Evolutionary conservation across 495 filamentous ascomycete genomes (phyloP).

Genomic region (Penicillium canariense): DNA sequence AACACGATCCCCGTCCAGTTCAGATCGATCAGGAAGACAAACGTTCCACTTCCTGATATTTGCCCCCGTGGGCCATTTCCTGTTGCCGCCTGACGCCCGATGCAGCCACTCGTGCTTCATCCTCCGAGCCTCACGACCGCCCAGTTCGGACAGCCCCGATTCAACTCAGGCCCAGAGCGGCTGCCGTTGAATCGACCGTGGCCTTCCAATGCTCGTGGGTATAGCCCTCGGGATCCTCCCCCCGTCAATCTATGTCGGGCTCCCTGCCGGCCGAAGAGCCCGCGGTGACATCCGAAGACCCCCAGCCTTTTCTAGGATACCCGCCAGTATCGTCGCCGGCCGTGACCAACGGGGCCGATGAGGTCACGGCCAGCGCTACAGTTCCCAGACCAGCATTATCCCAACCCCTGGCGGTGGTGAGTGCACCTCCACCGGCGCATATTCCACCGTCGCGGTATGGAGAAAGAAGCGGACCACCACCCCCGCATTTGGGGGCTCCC

Average conservation of each 20-base stretch:
- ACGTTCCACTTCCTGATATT: background rate
- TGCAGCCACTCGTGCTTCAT: constrained; percentile 51
- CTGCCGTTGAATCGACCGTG: constrained; percentile 68
- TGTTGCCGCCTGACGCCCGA: constrained; percentile 29
- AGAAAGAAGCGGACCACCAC: constrained; percentile 35
- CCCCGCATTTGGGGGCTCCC: constrained; percentile 28
- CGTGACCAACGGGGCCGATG: constrained; percentile 30
- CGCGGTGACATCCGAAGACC: constrained; percentile 56
- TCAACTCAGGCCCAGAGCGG: constrained; percentile 58
- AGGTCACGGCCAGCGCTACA: constrained; percentile 23
- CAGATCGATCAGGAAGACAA: constrained; percentile 9
- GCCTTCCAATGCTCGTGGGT: constrained; percentile 65
- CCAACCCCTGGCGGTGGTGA: constrained; percentile 13
- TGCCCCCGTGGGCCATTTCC: constrained; percentile 12
- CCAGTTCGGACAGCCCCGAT: constrained; percentile 43
- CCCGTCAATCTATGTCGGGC: constrained; percentile 84
- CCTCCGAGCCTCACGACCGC: constrained; percentile 42
- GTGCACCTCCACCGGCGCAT: constrained; percentile 29
- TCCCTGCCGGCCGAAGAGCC: constrained; percentile 63
- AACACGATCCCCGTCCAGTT: constrained; percentile 12
- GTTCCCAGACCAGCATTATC: constrained; percentile 10
- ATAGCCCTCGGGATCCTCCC: constrained; percentile 61
- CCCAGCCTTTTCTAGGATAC: constrained; percentile 50
- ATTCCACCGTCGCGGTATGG: constrained; percentile 17
- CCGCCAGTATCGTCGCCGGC: constrained; percentile 40